Evolutionary conservation across 352 stramenopile genomes (phyloP).

Genomic region (Phytopythium chamaehyphon): DNA sequence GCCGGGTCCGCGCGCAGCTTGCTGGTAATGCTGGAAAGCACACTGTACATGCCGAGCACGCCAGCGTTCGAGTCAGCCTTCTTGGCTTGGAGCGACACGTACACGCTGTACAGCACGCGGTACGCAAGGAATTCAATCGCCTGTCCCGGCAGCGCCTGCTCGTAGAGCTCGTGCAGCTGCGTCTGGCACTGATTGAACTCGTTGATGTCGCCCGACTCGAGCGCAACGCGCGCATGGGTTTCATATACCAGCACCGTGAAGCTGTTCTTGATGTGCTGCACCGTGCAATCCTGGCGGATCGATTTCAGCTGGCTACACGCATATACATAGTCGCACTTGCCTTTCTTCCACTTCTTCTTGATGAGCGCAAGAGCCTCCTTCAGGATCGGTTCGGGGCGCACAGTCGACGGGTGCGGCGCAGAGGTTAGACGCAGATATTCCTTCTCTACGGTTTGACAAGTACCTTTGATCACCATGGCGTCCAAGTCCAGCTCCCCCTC

Average conservation of each 20-base stretch:
- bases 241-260: constrained; percentile 99
- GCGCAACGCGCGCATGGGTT: constrained; percentile 93
- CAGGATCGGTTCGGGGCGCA: constrained; percentile 93
- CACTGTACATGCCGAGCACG: constrained; percentile 82
- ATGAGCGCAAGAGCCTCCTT: constrained; percentile 85
- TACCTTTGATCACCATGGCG: constrained; percentile 93
- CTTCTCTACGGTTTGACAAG: constrained; percentile 95
- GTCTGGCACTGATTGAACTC: constrained; percentile 96
- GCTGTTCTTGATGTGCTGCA: constrained; percentile 95
- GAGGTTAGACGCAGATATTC: constrained; percentile 97
- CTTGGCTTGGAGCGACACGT: constrained; percentile 85
- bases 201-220: constrained; percentile 95
- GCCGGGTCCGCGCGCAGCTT: constrained; percentile 47
- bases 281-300: constrained; percentile 98
- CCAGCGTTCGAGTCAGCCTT: constrained; percentile 82
- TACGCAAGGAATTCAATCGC: constrained; percentile 86
- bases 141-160: constrained; percentile 66
- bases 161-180: constrained; percentile 86
- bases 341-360: constrained; percentile 84
- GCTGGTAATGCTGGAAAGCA: constrained; percentile 54
- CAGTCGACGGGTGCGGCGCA: constrained; percentile 91
- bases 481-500: constrained; percentile 83
- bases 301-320: constrained; percentile 98
- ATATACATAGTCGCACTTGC: constrained; percentile 91
- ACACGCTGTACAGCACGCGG: constrained; percentile 88